A percentile compares a stretch with the other conserved stretches of the same genome.
phyloP scores from a whole-genome alignment of 257 asterid species.

The Nicotiana noctiflora region DNA sequence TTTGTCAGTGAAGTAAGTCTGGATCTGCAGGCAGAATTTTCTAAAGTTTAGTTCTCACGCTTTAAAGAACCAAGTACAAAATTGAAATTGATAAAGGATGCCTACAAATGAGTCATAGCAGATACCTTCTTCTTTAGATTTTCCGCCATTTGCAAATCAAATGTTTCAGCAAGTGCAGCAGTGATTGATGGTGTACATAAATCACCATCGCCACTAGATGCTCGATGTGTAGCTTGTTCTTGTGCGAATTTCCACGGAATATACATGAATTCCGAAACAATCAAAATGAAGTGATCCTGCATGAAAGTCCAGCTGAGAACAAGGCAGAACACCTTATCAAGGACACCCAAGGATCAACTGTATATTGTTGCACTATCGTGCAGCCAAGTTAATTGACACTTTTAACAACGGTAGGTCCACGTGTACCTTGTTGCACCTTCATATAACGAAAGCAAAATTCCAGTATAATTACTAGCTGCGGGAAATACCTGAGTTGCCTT shows the following conservation, averaged over 20 bases:
- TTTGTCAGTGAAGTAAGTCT: constrained; percentile 73
- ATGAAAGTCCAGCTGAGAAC: constrained; percentile 11
- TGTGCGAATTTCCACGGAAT: constrained; percentile 88
- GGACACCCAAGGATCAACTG: background rate
- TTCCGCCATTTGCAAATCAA: constrained; percentile 65
- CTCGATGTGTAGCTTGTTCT: constrained; percentile 67
- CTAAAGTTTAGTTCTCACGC: background rate
- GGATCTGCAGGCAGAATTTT: constrained; percentile 46
- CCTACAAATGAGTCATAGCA: background rate
- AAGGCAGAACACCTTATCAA: constrained; percentile 14
- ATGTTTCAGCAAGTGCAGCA: constrained; percentile 77
- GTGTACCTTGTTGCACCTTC: constrained; percentile 1
- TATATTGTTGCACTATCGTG: constrained; percentile 9
- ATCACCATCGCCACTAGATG: constrained; percentile 40
- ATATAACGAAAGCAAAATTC: background rate
- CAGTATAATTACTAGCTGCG: background rate
- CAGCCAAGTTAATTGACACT: background rate
- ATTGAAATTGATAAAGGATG: background rate
- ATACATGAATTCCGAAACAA: constrained; percentile 83
- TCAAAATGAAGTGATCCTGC: constrained; percentile 82
- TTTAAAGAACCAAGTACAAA: background rate
- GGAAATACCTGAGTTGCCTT: constrained; percentile 64
- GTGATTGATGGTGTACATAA: constrained; percentile 89
- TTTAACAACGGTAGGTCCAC: background rate
- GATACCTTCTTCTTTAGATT: constrained; percentile 73